Percentiles rank a stretch among this genome's conserved stretches.
Evolutionary conservation across 2,329 filamentous ascomycete species (phyloP).

Genomic region (Fusarium falciforme): DNA sequence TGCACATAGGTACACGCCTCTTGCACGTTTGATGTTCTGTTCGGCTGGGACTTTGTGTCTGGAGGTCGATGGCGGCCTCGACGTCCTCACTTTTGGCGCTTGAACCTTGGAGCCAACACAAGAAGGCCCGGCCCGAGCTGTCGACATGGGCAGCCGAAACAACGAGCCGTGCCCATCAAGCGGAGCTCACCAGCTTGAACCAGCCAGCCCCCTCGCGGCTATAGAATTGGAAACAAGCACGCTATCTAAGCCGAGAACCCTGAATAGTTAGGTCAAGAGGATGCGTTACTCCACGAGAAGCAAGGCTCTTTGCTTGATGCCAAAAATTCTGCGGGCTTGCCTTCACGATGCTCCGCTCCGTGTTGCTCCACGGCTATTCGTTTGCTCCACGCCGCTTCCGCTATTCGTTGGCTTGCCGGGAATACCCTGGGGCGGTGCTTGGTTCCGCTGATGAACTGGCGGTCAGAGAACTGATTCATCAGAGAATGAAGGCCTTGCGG

Average conservation of each 20-base stretch:
- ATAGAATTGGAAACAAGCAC: background rate
- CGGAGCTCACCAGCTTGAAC: background rate
- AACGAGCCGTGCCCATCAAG: conserved; percentile 5
- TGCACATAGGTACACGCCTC: conserved; percentile 21
- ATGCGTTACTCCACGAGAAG: conserved; percentile 3
- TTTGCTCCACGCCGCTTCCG: conserved; percentile 38
- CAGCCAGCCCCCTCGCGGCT: background rate
- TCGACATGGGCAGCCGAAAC: conserved; percentile 27
- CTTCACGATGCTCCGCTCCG: conserved; percentile 23
- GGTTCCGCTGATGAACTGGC: conserved; percentile 57
- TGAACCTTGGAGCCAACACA: conserved; percentile 26
- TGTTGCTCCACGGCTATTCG: conserved; percentile 18
- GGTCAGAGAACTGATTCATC: conserved; percentile 51
- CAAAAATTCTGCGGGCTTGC: background rate
- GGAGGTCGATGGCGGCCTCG: conserved; percentile 8
- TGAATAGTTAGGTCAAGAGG: background rate
- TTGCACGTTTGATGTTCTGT: conserved; percentile 19
- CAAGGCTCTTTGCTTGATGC: conserved; percentile 13
- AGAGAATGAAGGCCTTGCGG: conserved; percentile 24
- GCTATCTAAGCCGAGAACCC: background rate
- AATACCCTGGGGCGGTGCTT: conserved; percentile 35
- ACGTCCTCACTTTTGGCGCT: conserved; percentile 15
- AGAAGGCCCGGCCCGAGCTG: conserved; percentile 42
- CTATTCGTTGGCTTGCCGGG: conserved; percentile 33
- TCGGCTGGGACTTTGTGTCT: conserved; percentile 26